Evolutionary conservation across 2,329 filamentous ascomycete species (phyloP), one percentile per base, ranked within the genome.

Genomic region (Diaporthe australafricana): DNA sequence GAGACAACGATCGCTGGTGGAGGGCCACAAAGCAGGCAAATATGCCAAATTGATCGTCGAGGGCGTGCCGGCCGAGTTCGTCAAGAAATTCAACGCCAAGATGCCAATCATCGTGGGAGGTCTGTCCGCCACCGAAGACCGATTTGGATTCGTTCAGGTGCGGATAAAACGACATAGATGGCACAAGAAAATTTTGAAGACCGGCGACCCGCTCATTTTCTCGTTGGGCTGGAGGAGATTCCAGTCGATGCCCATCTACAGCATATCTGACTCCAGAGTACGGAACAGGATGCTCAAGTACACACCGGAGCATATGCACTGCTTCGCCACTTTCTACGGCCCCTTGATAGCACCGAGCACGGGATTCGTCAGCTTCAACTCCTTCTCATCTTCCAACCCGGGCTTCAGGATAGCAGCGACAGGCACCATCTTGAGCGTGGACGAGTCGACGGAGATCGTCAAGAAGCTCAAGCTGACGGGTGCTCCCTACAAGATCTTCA

Each of bases 171-270:
- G 95, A 68, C 96, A 99, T 82, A 89, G 96, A 76, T 99, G 97
- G 97, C 96, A 99, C 85, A 98, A 98, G 89, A 97, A 96, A 86
- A 98, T 98, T 77, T 87, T 99, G 76, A 99, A 99, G 86, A 98
- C 95, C 42, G 98, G 97, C 80, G 96, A 99, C 79, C 97, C 96
- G 20, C 88, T 99, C 66, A 98, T 99, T 80, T 96, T 99, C 86
- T 98, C 95, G 2, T 88, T 99, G 53, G 96, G 96, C 52, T 99
- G 96, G 96, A 89, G 96, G 65, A 90, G 96, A 73, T 99, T 99
- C 86, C 96, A 98, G 83, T 92, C 93, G 7, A 86, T 96, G 76
- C 96, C 96, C 22, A 91, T 98, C 72, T 99, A 98, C 89, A 96
- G 93, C 84, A 98, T 96, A 71, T 96, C 94, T 30, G 96, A 98